Base-by-base conservation (phyloP, 345 rosid species). In the Pelargonium nanum region DNA sequence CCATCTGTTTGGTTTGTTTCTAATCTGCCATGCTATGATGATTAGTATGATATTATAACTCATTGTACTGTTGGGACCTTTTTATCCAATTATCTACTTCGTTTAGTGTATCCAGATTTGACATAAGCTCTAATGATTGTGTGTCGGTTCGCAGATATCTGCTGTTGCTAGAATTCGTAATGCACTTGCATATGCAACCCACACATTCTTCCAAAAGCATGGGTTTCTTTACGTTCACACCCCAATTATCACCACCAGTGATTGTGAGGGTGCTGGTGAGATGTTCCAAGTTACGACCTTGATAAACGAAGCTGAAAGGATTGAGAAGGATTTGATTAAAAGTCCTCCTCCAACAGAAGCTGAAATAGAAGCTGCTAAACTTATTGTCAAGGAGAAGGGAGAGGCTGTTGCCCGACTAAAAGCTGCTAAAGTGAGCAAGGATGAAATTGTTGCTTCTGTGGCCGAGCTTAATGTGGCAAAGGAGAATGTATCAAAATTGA, bases 341-440 rank as follows among this genome's bases (percentile, higher is more conserved):
- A 87, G 80, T 60, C 96, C 97, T 69, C 89, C 89, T 19, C 96
- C 98, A 4, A 75, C 96, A 0, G 86, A 87, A 73, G 86, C 79
- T n/a, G 98, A 86, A 4, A 4, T 23, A 24, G 32, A 57, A 57
- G 32, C 60, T 57, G 60, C 60, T 57, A 57, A 57, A 32, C 70
- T 65, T 50, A 6, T 72, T 56, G 82, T 77, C 25, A 83, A 73
- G 75, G 82, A 82, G 78, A 86, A 67, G 75, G 95, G 91, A 19
- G 89, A 67, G 54, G 81, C 70, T 61, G 85, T 92, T 65, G 75
- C 81, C 9, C 62, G 77, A 24, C 71, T 85, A 26, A 92, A 89
- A 74, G 74, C 78, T 23, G 81, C 60, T 57, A 57, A 57, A 23
- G 60, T 20, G 0, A 28, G n/a, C 10, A 26, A 57, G 28, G 15